Conservation (phyloP, 2,329 filamentous ascomycete species). For the Tolypocladium ovalisporum region DNA sequence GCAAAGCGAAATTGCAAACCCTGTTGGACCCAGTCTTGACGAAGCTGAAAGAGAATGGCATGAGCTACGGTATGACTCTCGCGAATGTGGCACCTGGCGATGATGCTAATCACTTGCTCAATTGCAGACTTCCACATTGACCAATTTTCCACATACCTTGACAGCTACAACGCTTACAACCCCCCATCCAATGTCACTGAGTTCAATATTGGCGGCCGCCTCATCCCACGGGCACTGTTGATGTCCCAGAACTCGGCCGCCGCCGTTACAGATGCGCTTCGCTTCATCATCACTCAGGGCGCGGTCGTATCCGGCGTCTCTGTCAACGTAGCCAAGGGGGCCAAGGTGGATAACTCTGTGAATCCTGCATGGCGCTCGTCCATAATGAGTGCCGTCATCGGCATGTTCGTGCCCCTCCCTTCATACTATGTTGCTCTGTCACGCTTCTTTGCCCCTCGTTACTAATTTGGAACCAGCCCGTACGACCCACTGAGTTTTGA, state of each 20-base stretch:
- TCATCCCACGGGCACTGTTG: conserved; percentile 26
- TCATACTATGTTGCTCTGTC: no score
- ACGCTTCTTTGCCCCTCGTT: neutral
- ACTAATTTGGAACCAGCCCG: neutral
- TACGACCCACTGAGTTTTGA: neutral
- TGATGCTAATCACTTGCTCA: neutral
- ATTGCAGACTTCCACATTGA: neutral
- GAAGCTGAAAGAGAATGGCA: neutral
- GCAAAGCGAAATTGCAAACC: neutral
- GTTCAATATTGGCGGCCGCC: conserved; percentile 26
- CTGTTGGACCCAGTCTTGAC: neutral
- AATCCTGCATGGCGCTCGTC: neutral
- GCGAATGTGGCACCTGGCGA: neutral
- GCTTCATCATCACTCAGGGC: neutral
- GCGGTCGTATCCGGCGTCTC: neutral
- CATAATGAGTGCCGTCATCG: neutral
- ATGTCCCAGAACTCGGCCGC: neutral
- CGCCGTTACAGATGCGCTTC: neutral
- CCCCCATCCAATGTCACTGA: conserved; percentile 15
- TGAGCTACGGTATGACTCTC: neutral
- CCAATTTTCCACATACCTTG: neutral
- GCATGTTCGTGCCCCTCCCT: neutral
- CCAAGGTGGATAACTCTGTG: neutral
- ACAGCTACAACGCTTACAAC: neutral
- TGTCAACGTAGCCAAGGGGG: neutral